These are phyloP conservation scores for Pezicula carpinea DNA, from an alignment of 2,329 filamentous ascomycete genomes.

Conservation along the genomic window DNA sequence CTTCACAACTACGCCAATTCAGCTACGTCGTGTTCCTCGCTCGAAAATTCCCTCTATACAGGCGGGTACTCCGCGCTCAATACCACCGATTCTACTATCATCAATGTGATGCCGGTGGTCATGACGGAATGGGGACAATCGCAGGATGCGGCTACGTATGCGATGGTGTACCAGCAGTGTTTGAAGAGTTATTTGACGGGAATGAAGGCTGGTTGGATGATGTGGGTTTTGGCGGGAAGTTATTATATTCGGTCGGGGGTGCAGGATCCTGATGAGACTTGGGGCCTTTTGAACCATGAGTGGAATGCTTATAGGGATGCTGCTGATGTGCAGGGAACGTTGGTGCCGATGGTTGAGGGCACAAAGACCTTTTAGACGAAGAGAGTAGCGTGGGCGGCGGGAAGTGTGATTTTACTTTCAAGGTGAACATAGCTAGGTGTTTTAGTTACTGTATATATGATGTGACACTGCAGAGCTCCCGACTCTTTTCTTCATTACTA, in stretches of 20 bases:
- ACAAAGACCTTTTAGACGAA: not conserved
- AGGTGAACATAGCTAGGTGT: no score
- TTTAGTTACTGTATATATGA: no score
- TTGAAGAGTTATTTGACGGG: conserved; percentile 43
- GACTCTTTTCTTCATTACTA: no score
- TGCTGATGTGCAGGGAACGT: not conserved
- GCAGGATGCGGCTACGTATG: conserved; percentile 42
- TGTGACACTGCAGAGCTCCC: no score
- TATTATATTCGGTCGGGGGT: conserved; percentile 51
- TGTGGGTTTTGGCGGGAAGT: conserved; percentile 54
- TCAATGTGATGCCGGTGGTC: conserved; percentile 34
- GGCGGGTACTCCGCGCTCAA: conserved; percentile 38
- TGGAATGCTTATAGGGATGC: not conserved
- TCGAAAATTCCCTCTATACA: conserved; percentile 31
- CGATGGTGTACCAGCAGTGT: conserved; percentile 47
- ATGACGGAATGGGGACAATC: conserved; percentile 42
- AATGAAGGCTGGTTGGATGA: conserved; percentile 49
- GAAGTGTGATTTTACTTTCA: no score
- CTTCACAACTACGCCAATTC: conserved; percentile 42
- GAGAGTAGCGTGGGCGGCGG: no score
- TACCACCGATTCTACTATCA: conserved; percentile 22
- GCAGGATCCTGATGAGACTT: conserved; percentile 53
- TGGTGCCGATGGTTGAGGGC: not conserved
- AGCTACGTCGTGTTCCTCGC: conserved; percentile 31
- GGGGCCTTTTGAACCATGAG: conserved; percentile 41